Percentiles rank a stretch among this genome's conserved stretches.
Evolutionary conservation across 1,139 yeast genomes (phyloP).

Genomic region (Debaryomyces fabryi): DNA sequence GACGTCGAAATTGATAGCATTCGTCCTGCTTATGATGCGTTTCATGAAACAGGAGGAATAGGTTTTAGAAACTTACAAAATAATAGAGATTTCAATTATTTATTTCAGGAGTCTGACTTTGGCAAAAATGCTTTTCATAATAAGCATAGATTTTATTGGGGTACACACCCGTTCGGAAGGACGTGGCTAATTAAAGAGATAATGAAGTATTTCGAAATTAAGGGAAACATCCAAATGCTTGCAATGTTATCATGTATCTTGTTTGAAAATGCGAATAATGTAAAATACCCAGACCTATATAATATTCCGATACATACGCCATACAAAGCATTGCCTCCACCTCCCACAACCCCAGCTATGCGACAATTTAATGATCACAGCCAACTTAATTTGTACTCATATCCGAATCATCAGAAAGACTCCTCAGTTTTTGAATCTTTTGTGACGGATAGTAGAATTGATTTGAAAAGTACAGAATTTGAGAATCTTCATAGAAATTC

Average conservation of each 20-base stretch:
- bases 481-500: slow-evolving; percentile 16
- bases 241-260: slow-evolving; percentile 83
- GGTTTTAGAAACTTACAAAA: not conserved
- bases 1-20: slow-evolving; percentile 24
- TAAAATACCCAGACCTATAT: slow-evolving; percentile 20
- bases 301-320: slow-evolving; percentile 54
- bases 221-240: slow-evolving; percentile 81
- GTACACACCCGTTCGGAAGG: slow-evolving; percentile 78
- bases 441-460: slow-evolving; percentile 5
- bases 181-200: slow-evolving; percentile 69
- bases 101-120: slow-evolving; percentile 3
- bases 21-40: slow-evolving; percentile 13
- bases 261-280: slow-evolving; percentile 41
- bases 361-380: slow-evolving; percentile 18
- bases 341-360: slow-evolving; percentile 27
- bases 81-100: not conserved
- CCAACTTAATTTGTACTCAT: not conserved
- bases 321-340: slow-evolving; percentile 39
- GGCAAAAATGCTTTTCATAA: slow-evolving; percentile 9
- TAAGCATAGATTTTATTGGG: slow-evolving; percentile 63
- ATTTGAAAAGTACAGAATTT: slow-evolving; percentile 1
- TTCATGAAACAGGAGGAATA: not conserved
- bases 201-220: slow-evolving; percentile 62
- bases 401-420: not conserved
- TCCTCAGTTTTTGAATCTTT: slow-evolving; percentile 1